Evolutionary conservation across 805 yeast genomes (phyloP).

Genomic region (Candida nanaspora): DNA sequence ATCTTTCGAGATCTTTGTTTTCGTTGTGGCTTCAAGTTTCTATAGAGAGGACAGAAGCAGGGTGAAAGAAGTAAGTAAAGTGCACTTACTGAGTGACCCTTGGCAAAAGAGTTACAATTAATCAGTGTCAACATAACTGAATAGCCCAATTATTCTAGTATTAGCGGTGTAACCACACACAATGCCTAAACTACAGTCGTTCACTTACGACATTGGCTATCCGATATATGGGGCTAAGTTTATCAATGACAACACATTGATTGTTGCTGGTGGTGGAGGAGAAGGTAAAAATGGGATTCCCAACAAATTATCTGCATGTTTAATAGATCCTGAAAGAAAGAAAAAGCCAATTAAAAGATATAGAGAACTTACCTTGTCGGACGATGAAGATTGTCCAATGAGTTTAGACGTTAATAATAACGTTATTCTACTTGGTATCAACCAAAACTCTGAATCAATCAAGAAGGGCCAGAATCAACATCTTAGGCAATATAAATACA

Average conservation of each 20-base stretch:
- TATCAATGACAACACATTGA: slow-evolving; percentile 47
- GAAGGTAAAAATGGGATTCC: slow-evolving; percentile 87
- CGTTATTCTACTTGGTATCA: slow-evolving; percentile 65
- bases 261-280: slow-evolving; percentile 94
- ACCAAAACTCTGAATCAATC: slow-evolving; percentile 55
- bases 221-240: slow-evolving; percentile 82
- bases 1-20: no score
- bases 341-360: slow-evolving; percentile 46
- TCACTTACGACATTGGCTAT: slow-evolving; percentile 39
- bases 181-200: slow-evolving; percentile 19
- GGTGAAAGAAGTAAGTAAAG: no score
- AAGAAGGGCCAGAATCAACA: slow-evolving; percentile 60
- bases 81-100: no score
- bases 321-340: slow-evolving; percentile 45
- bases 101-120: no score
- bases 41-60: no score
- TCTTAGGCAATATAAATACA: slow-evolving; percentile 55
- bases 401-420: slow-evolving; percentile 55
- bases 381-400: slow-evolving; percentile 83
- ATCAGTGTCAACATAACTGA: no score
- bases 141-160: no score
- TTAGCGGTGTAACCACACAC: no score
- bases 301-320: slow-evolving; percentile 67
- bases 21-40: no score
- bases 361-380: slow-evolving; percentile 45